Evolutionary conservation across 192 early-diverging fungal species (phyloP).

Genomic region (Entomortierella parvispora): DNA sequence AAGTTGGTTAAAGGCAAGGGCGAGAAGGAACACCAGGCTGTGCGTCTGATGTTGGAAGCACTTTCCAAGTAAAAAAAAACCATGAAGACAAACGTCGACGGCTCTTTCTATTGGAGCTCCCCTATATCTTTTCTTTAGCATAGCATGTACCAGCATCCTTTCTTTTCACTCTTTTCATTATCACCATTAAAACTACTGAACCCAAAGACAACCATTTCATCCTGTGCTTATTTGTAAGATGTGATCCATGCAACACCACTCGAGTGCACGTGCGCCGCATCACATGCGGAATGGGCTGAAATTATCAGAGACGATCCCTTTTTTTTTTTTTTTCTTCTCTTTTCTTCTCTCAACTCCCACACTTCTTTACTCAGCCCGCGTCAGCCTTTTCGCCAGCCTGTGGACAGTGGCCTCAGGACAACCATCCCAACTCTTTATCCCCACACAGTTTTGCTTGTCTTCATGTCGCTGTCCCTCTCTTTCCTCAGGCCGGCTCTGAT

Average conservation of each 20-base stretch:
- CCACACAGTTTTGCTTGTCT: not conserved
- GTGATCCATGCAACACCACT: too few relatives aligned
- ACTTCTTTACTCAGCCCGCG: too few relatives aligned
- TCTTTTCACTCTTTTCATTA: not conserved
- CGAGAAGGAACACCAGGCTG: slow-evolving; percentile 38
- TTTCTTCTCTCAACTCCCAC: not conserved
- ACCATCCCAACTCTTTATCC: not conserved
- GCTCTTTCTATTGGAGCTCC: not conserved
- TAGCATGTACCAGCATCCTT: not conserved
- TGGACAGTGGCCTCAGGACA: too few relatives aligned
- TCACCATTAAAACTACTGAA: too few relatives aligned
- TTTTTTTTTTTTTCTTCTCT: not conserved
- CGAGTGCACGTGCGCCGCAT: too few relatives aligned
- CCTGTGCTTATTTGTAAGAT: too few relatives aligned
- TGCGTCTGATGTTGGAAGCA: slow-evolving; percentile 31
- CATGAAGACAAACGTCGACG: not conserved
- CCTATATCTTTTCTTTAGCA: not conserved
- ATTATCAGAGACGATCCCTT: not conserved
- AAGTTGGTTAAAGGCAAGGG: slow-evolving; percentile 35
- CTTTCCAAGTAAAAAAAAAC: slow-evolving; percentile 41
- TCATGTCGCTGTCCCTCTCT: not conserved
- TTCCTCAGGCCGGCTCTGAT: too few relatives aligned
- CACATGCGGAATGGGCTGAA: too few relatives aligned
- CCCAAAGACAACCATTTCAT: too few relatives aligned
- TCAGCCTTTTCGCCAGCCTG: too few relatives aligned